These are phyloP conservation scores for Tieghemostelium lacteum DNA, from an alignment of 78 protist species.

Conservation along the genomic window DNA sequence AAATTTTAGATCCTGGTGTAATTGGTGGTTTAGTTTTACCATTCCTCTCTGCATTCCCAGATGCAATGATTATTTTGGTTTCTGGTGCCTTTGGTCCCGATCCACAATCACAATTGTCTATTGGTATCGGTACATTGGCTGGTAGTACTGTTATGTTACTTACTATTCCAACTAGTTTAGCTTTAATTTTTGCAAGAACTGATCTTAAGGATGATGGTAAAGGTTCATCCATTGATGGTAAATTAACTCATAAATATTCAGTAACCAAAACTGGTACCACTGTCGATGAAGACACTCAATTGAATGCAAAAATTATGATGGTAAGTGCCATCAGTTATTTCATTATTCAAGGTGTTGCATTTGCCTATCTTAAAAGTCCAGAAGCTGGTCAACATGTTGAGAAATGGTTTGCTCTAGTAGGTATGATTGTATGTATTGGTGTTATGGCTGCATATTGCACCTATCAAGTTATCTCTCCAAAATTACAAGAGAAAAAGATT, in stretches of 20 bases:
- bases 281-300: constrained; percentile 74
- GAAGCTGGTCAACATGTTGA: constrained; percentile 17
- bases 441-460: constrained; percentile 56
- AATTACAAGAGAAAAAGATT: constrained; percentile 49
- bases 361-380: constrained; percentile 53
- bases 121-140: constrained; percentile 95
- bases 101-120: constrained; percentile 87
- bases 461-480: constrained; percentile 77
- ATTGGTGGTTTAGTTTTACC: constrained; percentile 91
- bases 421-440: constrained; percentile 33
- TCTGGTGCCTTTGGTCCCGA: constrained; percentile 85
- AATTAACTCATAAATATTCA: background rate
- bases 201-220: constrained; percentile 4
- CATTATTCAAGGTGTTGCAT: constrained; percentile 87
- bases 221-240: constrained; percentile 44
- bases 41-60: constrained; percentile 94
- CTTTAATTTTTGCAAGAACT: constrained; percentile 29
- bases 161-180: constrained; percentile 90
- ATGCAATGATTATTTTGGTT: constrained; percentile 89
- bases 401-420: constrained; percentile 78
- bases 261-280: constrained; percentile 51
- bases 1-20: constrained; percentile 70
- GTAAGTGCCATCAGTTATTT: constrained; percentile 51
- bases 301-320: constrained; percentile 76
- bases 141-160: constrained; percentile 94